phyloP scores from a whole-genome alignment of 257 asterid genomes.

The Solanum sparsipilum region DNA sequence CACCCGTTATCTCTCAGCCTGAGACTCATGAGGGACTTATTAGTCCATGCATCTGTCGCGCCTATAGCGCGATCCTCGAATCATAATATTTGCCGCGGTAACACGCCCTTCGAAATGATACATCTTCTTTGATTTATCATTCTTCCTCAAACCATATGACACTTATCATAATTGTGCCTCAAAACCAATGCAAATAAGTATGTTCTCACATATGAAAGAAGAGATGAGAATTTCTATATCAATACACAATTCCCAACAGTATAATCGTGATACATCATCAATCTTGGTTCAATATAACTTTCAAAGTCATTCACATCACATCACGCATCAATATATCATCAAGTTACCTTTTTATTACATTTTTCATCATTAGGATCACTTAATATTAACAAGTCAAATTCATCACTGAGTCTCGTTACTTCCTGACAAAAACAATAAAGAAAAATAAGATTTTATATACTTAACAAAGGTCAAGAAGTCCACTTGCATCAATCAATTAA shows the following conservation, averaged over 20 bases:
- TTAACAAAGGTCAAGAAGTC: not conserved
- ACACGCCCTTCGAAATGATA: not conserved
- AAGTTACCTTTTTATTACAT: not conserved
- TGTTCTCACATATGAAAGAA: not conserved
- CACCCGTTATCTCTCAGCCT: not conserved
- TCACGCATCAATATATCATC: too few species aligned
- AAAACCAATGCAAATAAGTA: not conserved
- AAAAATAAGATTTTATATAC: not conserved
- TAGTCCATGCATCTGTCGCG: not conserved
- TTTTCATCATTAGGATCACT: not conserved
- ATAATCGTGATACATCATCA: too few species aligned
- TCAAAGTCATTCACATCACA: not conserved
- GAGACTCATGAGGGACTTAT: not conserved
- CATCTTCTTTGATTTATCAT: not conserved
- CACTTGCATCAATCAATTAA: too few species aligned
- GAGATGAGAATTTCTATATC: not conserved
- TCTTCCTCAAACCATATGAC: not conserved
- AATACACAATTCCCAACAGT: not conserved
- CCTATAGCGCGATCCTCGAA: too few species aligned
- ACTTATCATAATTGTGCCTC: not conserved
- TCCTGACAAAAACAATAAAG: too few species aligned
- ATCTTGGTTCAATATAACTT: not conserved
- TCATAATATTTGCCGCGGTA: too few species aligned
- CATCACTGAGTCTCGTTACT: not conserved
- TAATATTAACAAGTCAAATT: too few species aligned